A percentile compares a stretch with the other conserved stretches of the same genome.
Evolutionary conservation across 1,284 basidiomycete species (phyloP).

Genomic region (Coriolopsis trogii): DNA sequence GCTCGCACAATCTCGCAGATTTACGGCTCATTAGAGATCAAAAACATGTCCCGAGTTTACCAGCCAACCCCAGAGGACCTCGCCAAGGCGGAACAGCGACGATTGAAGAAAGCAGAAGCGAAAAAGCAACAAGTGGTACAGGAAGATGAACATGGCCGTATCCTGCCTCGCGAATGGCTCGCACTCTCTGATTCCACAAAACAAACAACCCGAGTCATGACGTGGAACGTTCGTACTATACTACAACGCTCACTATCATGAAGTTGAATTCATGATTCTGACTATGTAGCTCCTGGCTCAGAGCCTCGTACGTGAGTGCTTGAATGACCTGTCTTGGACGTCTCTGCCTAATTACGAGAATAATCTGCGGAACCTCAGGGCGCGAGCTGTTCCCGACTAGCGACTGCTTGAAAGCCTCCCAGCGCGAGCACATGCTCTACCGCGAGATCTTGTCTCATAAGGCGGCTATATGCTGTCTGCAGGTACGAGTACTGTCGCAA

Average conservation of each 20-base stretch:
- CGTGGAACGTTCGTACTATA: conserved; percentile 73
- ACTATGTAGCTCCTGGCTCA: conserved; percentile 65
- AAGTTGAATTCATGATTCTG: conserved; percentile 21
- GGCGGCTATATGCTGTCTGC: conserved; percentile 83
- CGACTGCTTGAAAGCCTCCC: conserved; percentile 74
- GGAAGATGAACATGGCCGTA: conserved; percentile 34
- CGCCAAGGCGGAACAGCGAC: conserved; percentile 56
- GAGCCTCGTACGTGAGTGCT: conserved; percentile 69
- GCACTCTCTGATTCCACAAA: too few relatives aligned
- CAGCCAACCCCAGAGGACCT: conserved; percentile 56
- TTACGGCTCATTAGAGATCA: not conserved
- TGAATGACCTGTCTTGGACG: too few relatives aligned
- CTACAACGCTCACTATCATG: conserved; percentile 3
- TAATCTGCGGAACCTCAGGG: conserved; percentile 59
- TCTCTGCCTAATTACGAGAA: not conserved
- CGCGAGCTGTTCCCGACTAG: conserved; percentile 85
- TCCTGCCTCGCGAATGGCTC: conserved; percentile 59
- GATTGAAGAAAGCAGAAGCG: conserved; percentile 45
- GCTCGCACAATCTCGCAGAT: too few relatives aligned
- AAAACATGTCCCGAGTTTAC: conserved; percentile 23
- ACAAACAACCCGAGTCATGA: conserved; percentile 58
- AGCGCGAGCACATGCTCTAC: conserved; percentile 76
- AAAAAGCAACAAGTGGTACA: conserved; percentile 17
- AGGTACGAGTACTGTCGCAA: conserved; percentile 46
- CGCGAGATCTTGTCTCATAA: conserved; percentile 68